These are phyloP conservation scores for Ceratobasidium sp. DNA, from an alignment of 1,284 basidiomycete genomes.

Conservation along the genomic window DNA sequence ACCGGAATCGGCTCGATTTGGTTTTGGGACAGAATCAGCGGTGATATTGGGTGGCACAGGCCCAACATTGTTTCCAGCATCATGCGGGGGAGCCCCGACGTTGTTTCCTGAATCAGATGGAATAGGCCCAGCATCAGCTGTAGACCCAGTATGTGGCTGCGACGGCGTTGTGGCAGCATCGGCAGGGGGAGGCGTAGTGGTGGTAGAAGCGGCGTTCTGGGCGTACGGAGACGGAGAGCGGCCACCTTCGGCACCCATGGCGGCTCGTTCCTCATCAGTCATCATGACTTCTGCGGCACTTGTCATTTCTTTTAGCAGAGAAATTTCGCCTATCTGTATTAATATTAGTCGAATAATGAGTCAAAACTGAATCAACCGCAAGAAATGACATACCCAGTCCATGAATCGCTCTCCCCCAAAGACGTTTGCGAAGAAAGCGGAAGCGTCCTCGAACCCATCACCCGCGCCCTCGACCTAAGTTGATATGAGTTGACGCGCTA, in stretches of 20 bases:
- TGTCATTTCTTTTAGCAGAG: conserved; percentile 91
- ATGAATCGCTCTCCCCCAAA: conserved; percentile 89
- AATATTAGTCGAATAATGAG: not conserved
- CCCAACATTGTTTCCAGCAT: conserved; percentile 12
- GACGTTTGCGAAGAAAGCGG: conserved; percentile 89
- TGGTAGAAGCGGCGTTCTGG: conserved; percentile 39
- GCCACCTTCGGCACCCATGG: conserved; percentile 74
- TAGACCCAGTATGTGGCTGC: not conserved
- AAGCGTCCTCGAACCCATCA: conserved; percentile 79
- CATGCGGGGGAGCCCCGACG: conserved; percentile 40
- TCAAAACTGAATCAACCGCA: not conserved
- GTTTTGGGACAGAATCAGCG: conserved; percentile 6
- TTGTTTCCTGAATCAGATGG: conserved; percentile 35
- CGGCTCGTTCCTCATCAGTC: conserved; percentile 90
- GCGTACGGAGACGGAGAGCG: conserved; percentile 47
- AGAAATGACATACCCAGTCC: conserved; percentile 69
- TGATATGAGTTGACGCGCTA: not conserved
- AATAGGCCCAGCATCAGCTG: not conserved
- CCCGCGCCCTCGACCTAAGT: conserved; percentile 73
- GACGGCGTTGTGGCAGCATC: conserved; percentile 14
- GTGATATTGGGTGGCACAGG: conserved; percentile 42
- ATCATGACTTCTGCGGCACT: conserved; percentile 79
- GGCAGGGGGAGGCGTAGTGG: conserved; percentile 40
- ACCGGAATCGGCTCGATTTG: conserved; percentile 24
- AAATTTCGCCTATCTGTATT: conserved; percentile 86